Base-by-base conservation (phyloP, 1,284 basidiomycete genomes). In the Tilletia indica region DNA sequence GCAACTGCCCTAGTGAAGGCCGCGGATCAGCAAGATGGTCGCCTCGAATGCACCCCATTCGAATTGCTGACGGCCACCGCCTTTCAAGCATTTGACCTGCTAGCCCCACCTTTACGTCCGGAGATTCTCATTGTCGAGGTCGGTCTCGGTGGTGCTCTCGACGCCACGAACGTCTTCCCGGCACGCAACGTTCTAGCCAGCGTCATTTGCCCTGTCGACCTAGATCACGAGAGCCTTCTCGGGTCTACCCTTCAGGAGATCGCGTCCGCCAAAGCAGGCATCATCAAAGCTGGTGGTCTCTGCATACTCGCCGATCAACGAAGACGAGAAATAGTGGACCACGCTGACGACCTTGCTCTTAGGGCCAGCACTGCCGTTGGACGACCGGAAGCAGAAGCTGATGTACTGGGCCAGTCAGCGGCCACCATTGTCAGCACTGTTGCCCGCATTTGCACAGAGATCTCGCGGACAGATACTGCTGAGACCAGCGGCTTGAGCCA, bases 151-250 rank as follows among this genome's bases (percentile, higher is more conserved):
- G 97, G 97, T 0, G 87, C 89, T 2, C 86, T 92, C 69, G 97
- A 99, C 83, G 95, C 96, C 21, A 99, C 97, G 1, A 99, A 99
- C 82, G 89, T 93, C 68, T 84, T 83, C 70, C 89, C 97, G 16
- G 88, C 90, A 0, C 88, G 90, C 64, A 86, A 89, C 2, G 87
- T 88, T 71, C 85, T 95, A 25, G 90, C 91, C 1, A 94, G 92
- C 45, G 90, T 90, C 19, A 87, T 99, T 45, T 93, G 93, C 0
- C 87, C 91, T 1, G 92, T 99, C 47, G 94, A 93, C 81, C 86
- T 97, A 51, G 97, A 99, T 85, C 96, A 99, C 85, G 93, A 96
- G 76, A 89, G 89, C 5, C 93, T 97, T 80, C 87, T 99, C 3
- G 97, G 96, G 0, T 84, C 88, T 70, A 91, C 92, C 0, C 86